These are phyloP conservation scores for Canariomyces notabilis DNA, from an alignment of 2,329 filamentous ascomycete genomes.

Conservation along the genomic window DNA sequence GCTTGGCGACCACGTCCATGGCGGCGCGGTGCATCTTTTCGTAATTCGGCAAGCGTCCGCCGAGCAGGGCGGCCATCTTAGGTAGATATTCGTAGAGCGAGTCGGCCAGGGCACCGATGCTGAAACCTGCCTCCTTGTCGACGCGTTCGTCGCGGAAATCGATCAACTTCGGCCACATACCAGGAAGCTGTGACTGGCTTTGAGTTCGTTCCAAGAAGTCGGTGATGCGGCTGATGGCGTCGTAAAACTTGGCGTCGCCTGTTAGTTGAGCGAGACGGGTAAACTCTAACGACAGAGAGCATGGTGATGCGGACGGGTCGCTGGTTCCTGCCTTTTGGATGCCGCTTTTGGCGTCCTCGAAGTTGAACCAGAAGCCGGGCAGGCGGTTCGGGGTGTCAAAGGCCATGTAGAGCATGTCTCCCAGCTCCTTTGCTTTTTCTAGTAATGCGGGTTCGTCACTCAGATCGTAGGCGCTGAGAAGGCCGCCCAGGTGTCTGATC, in stretches of 20 bases:
- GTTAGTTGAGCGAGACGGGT: conserved; percentile 66
- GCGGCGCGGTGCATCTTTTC: conserved; percentile 57
- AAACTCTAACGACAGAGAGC: conserved; percentile 66
- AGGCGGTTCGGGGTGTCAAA: conserved; percentile 47
- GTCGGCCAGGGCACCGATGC: conserved; percentile 50
- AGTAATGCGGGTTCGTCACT: conserved; percentile 38
- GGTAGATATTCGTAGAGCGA: conserved; percentile 57
- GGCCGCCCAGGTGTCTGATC: conserved; percentile 42
- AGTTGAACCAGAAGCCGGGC: conserved; percentile 55
- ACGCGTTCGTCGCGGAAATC: conserved; percentile 51
- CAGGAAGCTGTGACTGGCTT: conserved; percentile 63
- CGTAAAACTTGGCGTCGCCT: conserved; percentile 64
- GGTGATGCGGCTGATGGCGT: conserved; percentile 69
- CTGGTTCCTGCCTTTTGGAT: conserved; percentile 31
- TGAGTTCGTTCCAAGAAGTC: conserved; percentile 65
- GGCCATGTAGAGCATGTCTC: conserved; percentile 43
- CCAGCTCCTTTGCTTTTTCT: conserved; percentile 41
- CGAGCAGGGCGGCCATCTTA: conserved; percentile 61
- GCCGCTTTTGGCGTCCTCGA: conserved; percentile 32
- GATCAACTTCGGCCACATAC: conserved; percentile 67
- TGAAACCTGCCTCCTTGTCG: conserved; percentile 38
- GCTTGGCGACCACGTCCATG: conserved; percentile 53
- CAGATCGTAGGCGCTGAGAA: conserved; percentile 43
- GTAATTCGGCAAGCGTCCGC: conserved; percentile 57
- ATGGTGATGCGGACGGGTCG: conserved; percentile 38